These are phyloP conservation scores for Teunomyces funiuensis DNA, from an alignment of 805 yeast genomes.

Conservation along the genomic window DNA sequence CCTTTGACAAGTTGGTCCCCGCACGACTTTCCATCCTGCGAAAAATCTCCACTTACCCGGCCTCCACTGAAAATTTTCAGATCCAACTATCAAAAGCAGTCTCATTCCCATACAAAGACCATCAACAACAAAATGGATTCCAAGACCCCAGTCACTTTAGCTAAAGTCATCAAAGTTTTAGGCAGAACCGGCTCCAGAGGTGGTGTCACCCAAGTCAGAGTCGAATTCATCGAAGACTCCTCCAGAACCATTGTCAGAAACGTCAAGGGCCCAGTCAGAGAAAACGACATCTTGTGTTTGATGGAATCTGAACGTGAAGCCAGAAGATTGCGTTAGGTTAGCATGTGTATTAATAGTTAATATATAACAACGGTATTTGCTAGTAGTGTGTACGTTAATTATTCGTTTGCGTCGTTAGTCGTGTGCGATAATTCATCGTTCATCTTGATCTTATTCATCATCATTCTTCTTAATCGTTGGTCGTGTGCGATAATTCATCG, in stretches of 20 bases:
- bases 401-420: neutral
- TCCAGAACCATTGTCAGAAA: conserved; percentile 95
- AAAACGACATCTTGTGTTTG: conserved; percentile 96
- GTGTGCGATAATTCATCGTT: no score
- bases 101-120: neutral
- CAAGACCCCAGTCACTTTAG: conserved; percentile 95
- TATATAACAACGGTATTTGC: neutral
- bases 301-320: conserved; percentile 99
- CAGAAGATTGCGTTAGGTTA: conserved; percentile 78
- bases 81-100: neutral
- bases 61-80: conserved; percentile 1
- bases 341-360: conserved; percentile 5
- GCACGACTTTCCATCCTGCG: neutral
- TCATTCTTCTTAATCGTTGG: neutral
- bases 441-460: neutral
- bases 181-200: conserved; percentile 99
- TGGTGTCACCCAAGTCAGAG: conserved; percentile 99
- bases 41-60: neutral
- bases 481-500: no score
- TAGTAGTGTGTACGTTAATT: neutral
- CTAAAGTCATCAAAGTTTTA: conserved; percentile 98
- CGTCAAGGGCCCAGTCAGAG: conserved; percentile 97
- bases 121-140: conserved; percentile 37
- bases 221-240: conserved; percentile 92
- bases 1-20: neutral